Evolutionary conservation across 129 eudicot genomes (phyloP).

Genomic region (Lonicera japonica): DNA sequence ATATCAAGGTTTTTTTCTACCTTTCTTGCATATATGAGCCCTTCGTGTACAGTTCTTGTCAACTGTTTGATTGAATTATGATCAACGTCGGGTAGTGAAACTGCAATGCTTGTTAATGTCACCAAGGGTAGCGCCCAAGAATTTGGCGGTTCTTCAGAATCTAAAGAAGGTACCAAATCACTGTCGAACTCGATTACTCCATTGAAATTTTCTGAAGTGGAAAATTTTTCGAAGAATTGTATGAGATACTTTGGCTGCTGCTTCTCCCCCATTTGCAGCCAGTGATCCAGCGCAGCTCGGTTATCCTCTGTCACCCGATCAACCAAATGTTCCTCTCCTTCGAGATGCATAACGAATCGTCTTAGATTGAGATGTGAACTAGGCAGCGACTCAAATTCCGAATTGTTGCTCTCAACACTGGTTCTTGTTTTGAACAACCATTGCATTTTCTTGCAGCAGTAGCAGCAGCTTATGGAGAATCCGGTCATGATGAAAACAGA

Average conservation of each 20-base stretch:
- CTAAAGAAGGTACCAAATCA: conserved; percentile 5
- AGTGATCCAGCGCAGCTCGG: conserved; percentile 2
- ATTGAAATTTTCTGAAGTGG: conserved; percentile 18
- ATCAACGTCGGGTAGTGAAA: conserved; percentile 26
- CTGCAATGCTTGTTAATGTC: conserved; percentile 34
- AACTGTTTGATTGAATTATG: not conserved
- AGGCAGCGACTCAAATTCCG: conserved; percentile 1
- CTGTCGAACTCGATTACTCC: too few species aligned
- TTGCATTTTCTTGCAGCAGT: conserved; percentile 14
- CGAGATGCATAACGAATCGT: conserved; percentile 19
- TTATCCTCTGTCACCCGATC: not conserved
- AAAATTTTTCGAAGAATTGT: conserved; percentile 14
- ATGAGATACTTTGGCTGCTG: conserved; percentile 13
- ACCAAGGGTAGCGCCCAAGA: conserved; percentile 37
- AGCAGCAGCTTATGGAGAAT: not conserved
- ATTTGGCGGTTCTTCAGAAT: conserved; percentile 14
- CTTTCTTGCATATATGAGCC: conserved; percentile 13
- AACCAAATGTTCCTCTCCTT: conserved; percentile 22
- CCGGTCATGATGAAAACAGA: not conserved
- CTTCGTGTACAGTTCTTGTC: conserved; percentile 24
- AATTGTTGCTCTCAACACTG: not conserved
- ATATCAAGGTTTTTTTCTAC: conserved; percentile 22
- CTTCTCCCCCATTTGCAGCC: conserved; percentile 22
- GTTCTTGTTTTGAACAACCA: not conserved
- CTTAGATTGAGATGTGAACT: not conserved